phyloP scores from a whole-genome alignment of 164 flowering plant genomes.

The Liquidambar formosana region DNA sequence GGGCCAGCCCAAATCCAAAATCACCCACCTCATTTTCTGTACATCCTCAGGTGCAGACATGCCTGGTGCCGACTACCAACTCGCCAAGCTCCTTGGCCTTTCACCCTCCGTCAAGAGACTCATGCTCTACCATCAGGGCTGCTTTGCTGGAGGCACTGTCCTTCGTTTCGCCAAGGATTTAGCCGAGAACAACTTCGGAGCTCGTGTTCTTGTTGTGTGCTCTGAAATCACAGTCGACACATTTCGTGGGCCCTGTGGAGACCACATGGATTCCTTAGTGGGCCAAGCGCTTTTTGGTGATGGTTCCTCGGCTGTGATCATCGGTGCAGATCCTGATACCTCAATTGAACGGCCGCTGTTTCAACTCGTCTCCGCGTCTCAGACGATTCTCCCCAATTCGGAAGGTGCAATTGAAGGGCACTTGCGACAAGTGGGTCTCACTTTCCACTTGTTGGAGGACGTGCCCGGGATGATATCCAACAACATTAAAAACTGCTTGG shows the following conservation, averaged over 20 bases:
- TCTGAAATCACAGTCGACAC: not conserved
- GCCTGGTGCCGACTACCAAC: not conserved
- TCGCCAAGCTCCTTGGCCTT: not conserved
- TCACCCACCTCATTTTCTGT: not conserved
- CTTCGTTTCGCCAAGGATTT: not conserved
- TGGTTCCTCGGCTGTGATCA: not conserved
- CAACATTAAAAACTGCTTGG: not conserved
- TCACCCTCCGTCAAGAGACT: not conserved
- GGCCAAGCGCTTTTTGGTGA: not conserved
- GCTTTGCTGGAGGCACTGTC: not conserved
- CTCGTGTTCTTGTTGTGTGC: not conserved
- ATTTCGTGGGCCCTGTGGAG: not conserved
- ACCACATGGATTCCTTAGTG: not conserved
- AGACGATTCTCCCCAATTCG: not conserved
- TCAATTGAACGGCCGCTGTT: not conserved
- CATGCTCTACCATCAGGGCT: not conserved
- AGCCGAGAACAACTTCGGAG: not conserved
- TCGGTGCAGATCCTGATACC: not conserved
- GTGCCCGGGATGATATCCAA: not conserved
- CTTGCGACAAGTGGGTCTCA: not conserved
- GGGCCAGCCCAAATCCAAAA: slow-evolving; percentile 2
- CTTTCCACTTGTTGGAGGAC: not conserved
- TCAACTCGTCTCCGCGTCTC: not conserved
- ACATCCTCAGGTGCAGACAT: not conserved
- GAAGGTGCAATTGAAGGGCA: not conserved